Base-by-base conservation (phyloP, 2,329 filamentous ascomycete species). In the Sphaerulina musiva region DNA sequence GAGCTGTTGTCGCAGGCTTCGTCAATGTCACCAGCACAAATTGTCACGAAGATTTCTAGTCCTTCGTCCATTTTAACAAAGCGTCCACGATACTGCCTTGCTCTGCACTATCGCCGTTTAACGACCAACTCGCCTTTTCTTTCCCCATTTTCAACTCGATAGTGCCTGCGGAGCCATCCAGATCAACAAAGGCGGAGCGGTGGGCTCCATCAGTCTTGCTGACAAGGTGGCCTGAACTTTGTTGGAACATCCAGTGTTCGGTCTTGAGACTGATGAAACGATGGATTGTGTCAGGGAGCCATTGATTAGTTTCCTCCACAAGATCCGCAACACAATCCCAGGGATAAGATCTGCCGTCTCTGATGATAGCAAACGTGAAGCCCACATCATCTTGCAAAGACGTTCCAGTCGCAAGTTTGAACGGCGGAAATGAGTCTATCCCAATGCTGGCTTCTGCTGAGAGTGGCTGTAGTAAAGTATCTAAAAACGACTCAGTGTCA, bases 361-460 rank as follows among this genome's bases (percentile, higher is more conserved):
- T 46, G 29, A 17, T 17, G 29, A 31, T 9, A 6, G 3, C 14
- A 29, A 46, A 31, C 2, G n/a, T 26, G 17, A 46, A 46, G 44
- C 29, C n/a, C 14, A 14, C 20, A 6, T 31, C 44, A 34, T 46
- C 29, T 11, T 46, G 26, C 6, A 29, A 29, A 34, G 44, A 41
- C 17, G 39, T 26, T 26, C 31, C 14, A 39, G 44, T 29, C n/a
- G 29, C n/a, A 34, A 46, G 29, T n/a, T 34, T 44, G 38, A 47
- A 48, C 12, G 34, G 45, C 14, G 11, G 5, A 14, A 39, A 17
- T 12, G 39, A 45, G 29, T 29, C 45, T 6, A 48, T 10, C 23
- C 43, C 40, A 10, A 54, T 54, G n/a, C 20, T 17, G 14, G 46
- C 51, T 23, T 47, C 46, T 23, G 48, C 40, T 9, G 40, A 46